Evolutionary conservation across 176 grass and related monocot genomes (phyloP), one percentile per base, ranked within the genome.

Genomic region (Microstegium vimineum): DNA sequence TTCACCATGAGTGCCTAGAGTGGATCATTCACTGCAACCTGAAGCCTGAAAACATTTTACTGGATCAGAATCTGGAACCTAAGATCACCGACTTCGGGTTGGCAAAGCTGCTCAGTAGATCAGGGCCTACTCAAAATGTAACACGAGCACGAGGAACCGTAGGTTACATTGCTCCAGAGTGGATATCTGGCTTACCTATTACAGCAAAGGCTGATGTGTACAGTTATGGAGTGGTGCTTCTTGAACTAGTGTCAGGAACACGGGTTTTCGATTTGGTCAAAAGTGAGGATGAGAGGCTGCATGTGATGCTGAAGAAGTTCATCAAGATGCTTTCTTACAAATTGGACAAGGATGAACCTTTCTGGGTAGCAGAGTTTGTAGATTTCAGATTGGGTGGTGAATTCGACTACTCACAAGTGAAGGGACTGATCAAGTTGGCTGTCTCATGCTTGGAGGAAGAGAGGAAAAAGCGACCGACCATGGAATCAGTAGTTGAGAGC

Each of bases 1-100:
- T 89, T 54, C 87, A 89, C 82, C 87, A 89, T 41, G 82, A 89
- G 32, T 89, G 87, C 15, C 71, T 81, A 27, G 87, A 89, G 76
- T 89, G 82, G 87, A 73, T 89, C 51, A 76, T 89, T 28, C 87
- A 89, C 41, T 89, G 87, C 70, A 70, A 89, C 33, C 64, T 89
- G 5, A 89, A 85, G 63, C 87, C 82, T 5, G 87, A 85, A 33
- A 89, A 89, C 32, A 85, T 89, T 23, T 38, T 89, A 27, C 76
- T 89, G 25, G 82, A 89, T 30, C 40, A 76, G 32, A 22, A 75
- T 11, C 56, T 89, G 9, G 87, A 89, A 25, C 87, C 87, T 27
- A 89, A 89, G 76, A 85, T 89, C 82, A 76, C 82, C 0, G 87
- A 89, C 41, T 89, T 89, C 14, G 82, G 87, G 25, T 54, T 89